These are phyloP conservation scores for Barbarea vulgaris DNA, from an alignment of 345 rosid species.

Conservation along the genomic window DNA sequence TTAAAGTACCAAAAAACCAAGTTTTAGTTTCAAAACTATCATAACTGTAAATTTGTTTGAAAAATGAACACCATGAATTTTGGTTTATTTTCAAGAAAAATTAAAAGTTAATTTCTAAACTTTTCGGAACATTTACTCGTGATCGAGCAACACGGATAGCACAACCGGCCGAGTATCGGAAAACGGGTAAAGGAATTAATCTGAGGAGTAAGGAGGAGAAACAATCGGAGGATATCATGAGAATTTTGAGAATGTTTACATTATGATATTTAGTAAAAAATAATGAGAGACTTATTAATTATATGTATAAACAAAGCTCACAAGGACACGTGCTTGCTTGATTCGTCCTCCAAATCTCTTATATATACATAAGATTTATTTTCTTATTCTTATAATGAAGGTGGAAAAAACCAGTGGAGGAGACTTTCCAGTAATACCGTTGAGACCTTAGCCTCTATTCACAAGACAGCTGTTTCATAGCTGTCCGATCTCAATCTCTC, in stretches of 20 bases:
- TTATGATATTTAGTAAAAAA: not conserved
- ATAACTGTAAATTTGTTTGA: not conserved
- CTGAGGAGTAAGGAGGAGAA: not conserved
- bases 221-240: not conserved
- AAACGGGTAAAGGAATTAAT: not conserved
- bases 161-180: not conserved
- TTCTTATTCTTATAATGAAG: not conserved
- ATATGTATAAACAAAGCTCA: too few species aligned
- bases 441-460: conserved; percentile 52
- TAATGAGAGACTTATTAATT: not conserved
- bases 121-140: not conserved
- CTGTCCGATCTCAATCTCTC: conserved; percentile 56
- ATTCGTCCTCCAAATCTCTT: conserved; percentile 36
- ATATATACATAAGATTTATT: not conserved
- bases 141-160: not conserved
- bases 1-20: not conserved
- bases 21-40: not conserved
- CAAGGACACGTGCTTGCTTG: conserved; percentile 39
- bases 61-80: not conserved
- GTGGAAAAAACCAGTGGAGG: conserved; percentile 33
- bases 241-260: not conserved
- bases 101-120: not conserved
- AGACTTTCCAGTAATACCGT: conserved; percentile 85
- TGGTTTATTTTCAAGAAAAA: too few species aligned
- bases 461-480: conserved; percentile 73